Percentiles rank a stretch among this genome's conserved stretches.
Evolutionary conservation across 495 filamentous ascomycete species (phyloP).

Genomic region (Acidomyces sp.): DNA sequence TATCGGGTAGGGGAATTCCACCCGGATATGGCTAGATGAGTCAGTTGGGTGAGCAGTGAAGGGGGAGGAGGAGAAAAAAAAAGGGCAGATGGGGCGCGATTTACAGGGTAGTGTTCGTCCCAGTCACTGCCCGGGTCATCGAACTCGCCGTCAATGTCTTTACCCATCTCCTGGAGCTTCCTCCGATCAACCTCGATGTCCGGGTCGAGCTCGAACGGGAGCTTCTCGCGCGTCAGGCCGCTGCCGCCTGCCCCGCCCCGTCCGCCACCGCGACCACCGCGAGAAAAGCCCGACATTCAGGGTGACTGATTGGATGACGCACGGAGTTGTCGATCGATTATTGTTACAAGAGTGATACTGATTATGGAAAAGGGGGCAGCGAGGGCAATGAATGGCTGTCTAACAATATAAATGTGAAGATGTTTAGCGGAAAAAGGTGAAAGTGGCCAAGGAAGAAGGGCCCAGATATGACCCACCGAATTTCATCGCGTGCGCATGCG

Average conservation of each 20-base stretch:
- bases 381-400: too few species aligned
- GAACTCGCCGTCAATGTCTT: not conserved
- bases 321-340: too few species aligned
- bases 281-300: not conserved
- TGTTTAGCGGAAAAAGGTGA: too few species aligned
- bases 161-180: too few species aligned
- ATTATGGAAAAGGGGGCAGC: too few species aligned
- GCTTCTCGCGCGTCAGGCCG: not conserved
- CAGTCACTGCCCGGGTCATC: not conserved
- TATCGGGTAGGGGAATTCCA: constrained; percentile 24
- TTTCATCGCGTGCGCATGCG: too few species aligned
- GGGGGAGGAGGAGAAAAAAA: not conserved
- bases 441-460: too few species aligned
- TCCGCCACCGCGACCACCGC: not conserved
- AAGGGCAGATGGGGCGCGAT: not conserved
- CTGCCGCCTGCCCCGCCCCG: not conserved
- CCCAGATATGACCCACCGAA: too few species aligned
- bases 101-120: not conserved
- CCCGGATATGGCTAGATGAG: constrained; percentile 12
- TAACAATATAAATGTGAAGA: too few species aligned
- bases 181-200: too few species aligned
- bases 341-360: too few species aligned
- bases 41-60: not conserved
- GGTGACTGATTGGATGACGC: not conserved
- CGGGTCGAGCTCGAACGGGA: not conserved